phyloP scores from a whole-genome alignment of 108 stramenopile species.

The Stephanodiscus minutulus region DNA sequence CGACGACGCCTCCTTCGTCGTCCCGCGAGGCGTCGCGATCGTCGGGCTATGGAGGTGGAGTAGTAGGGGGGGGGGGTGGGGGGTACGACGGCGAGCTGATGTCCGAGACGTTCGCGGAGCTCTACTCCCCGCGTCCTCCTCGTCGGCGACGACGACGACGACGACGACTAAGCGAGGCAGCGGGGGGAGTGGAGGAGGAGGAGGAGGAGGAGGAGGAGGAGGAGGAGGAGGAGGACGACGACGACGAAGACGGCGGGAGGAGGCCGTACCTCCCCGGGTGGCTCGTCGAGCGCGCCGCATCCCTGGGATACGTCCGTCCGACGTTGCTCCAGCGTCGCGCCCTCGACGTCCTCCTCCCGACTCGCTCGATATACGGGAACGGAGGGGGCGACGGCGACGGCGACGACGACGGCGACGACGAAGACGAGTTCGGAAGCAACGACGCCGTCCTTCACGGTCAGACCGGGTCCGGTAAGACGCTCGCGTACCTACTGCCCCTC shows the following conservation, averaged over 20 bases:
- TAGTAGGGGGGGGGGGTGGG: not conserved
- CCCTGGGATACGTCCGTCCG: constrained; percentile 60
- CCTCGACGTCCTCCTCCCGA: constrained; percentile 53
- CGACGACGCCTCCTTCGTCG: too few species aligned
- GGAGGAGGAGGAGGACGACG: not conserved
- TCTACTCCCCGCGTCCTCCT: constrained; percentile 36
- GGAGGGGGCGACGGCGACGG: not conserved
- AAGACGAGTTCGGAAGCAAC: not conserved
- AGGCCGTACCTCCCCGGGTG: constrained; percentile 55
- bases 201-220: not conserved
- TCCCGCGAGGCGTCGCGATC: too few species aligned
- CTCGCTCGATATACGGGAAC: not conserved
- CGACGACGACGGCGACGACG: constrained; percentile 13
- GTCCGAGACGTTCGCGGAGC: constrained; percentile 61
- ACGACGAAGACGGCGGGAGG: constrained; percentile 1
- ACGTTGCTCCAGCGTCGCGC: constrained; percentile 72
- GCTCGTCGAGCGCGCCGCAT: constrained; percentile 60
- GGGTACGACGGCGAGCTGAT: constrained; percentile 38
- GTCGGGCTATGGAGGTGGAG: too few species aligned
- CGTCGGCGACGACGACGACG: too few species aligned
- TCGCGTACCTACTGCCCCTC: constrained; percentile 76
- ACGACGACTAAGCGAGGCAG: too few species aligned
- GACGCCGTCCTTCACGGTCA: constrained; percentile 87
- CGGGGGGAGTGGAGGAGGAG: too few species aligned
- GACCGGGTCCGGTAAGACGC: constrained; percentile 83